These are phyloP conservation scores for Artemisia annua DNA, from an alignment of 129 eudicot genomes.

Conservation along the genomic window DNA sequence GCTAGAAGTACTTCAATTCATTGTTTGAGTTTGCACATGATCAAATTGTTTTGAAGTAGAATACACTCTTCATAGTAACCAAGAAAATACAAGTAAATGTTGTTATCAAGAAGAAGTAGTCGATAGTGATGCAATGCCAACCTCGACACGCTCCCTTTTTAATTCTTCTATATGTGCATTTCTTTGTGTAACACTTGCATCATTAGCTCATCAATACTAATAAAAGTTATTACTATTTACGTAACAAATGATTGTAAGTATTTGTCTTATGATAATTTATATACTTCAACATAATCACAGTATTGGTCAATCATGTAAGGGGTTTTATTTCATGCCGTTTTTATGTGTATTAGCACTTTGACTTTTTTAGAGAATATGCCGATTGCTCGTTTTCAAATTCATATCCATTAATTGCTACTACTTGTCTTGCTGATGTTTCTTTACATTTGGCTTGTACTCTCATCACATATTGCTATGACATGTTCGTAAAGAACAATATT, in stretches of 20 bases:
- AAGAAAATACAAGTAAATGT: slow-evolving; percentile 41
- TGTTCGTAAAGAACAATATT: too few relatives aligned
- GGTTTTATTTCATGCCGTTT: not conserved
- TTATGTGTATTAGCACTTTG: slow-evolving; percentile 26
- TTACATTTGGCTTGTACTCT: not conserved
- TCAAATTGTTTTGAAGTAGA: slow-evolving; percentile 40
- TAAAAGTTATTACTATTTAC: too few relatives aligned
- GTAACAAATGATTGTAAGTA: too few relatives aligned
- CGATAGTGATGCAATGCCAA: too few relatives aligned
- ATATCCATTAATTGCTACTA: slow-evolving; percentile 4
- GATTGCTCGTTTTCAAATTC: not conserved
- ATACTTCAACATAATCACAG: too few relatives aligned
- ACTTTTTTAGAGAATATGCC: slow-evolving; percentile 24
- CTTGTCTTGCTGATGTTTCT: not conserved
- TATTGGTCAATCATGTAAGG: not conserved
- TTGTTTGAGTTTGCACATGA: too few relatives aligned
- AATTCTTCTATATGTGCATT: too few relatives aligned
- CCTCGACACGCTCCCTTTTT: too few relatives aligned
- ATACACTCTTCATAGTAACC: slow-evolving; percentile 40
- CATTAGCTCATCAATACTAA: too few relatives aligned
- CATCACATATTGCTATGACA: not conserved
- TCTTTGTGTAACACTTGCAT: too few relatives aligned
- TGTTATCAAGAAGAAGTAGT: slow-evolving; percentile 45
- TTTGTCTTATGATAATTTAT: too few relatives aligned
- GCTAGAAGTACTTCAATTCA: not conserved